Base-by-base conservation (phyloP, 1,284 basidiomycete genomes). In the Fomes fomentarius region DNA sequence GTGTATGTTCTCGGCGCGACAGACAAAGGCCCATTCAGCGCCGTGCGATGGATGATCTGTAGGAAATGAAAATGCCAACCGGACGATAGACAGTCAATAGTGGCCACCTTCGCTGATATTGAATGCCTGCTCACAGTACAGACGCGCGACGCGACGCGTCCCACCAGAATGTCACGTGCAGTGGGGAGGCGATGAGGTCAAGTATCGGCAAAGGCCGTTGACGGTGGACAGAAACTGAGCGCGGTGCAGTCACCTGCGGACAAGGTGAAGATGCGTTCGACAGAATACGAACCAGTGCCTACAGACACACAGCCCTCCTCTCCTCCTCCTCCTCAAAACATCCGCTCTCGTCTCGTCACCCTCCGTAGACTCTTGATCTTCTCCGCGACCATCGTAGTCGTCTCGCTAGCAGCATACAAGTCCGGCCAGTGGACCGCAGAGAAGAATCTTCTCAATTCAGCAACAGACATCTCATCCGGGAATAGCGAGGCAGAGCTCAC, bases 381-480 rank as follows among this genome's bases (percentile, higher is more conserved):
- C 53, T 51, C 75, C 35, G 63, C 69, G 17, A 69, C 70, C 21
- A 63, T 80, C 45, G 59, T 69, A 54, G 33, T 76, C 46, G 68
- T 76, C 53, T 71, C 70, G 14, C 65, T 82, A 52, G 69, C 69
- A 21, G 73, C 75, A 38, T 82, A 71, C 70, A 77, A 77, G 67
- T 71, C 70, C 28, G 76, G 77, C 43, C 76, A 76, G 71, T 79
- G 73, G 74, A 74, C 73, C 50, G 62, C 69, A 50, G 56, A 56
- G 54, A 58, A 57, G 51, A 42, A 50, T 37, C 26, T 22, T 31
- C 44, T 56, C 28, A 39, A 47, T 26, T 51, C 49, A 61, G 56
- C 42, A 47, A 26, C 62, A 51, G 61, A 67, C 39, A 50, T 21
- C 45, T 40, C 30, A 31, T 47, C 57, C 42, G 58, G 41, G 50